Evolutionary conservation across 345 rosid species (phyloP).

Genomic region (Citropsis articulata): DNA sequence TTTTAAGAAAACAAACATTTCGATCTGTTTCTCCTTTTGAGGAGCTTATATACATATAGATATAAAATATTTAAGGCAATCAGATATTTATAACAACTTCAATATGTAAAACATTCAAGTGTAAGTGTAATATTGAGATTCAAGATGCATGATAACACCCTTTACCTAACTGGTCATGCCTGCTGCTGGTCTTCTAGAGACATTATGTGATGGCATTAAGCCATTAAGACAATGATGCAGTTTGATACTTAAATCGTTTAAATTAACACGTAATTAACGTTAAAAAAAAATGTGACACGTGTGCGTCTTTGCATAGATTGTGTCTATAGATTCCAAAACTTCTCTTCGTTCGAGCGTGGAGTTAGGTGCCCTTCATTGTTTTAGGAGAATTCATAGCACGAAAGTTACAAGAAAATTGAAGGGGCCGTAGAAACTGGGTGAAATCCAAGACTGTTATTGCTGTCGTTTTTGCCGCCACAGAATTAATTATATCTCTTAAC

Average conservation of each 20-base stretch:
- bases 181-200: conserved; percentile 6
- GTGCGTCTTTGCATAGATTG: not conserved
- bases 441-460: conserved; percentile 1
- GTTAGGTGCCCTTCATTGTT: conserved; percentile 4
- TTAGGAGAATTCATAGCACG: not conserved
- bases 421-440: conserved; percentile 11
- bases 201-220: not conserved
- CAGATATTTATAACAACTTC: not conserved
- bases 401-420: conserved; percentile 6
- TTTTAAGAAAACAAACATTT: conserved; percentile 49
- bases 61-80: not conserved
- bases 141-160: not conserved
- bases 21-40: not conserved
- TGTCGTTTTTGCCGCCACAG: not conserved
- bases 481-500: no score
- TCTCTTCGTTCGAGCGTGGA: not conserved
- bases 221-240: not conserved
- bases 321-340: conserved; percentile 10
- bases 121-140: not conserved
- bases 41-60: no score
- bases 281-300: conserved; percentile 18
- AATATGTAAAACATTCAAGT: no score
- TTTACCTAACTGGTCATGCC: conserved; percentile 27
- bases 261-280: not conserved
- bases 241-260: not conserved